Conservation (phyloP, 2,329 filamentous ascomycete species). For the Didymella lethalis region DNA sequence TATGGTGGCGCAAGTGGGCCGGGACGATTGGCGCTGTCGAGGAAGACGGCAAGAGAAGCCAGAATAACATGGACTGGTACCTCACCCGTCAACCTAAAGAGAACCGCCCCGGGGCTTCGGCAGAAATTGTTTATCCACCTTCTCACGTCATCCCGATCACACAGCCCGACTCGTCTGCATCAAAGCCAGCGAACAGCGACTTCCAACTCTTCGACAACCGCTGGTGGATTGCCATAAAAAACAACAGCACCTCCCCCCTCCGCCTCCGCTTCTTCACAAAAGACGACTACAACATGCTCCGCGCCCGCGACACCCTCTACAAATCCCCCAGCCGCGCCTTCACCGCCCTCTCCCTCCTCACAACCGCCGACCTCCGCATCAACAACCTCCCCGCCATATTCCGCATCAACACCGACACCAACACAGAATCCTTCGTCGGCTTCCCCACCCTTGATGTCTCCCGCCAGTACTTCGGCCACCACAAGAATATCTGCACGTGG, state of each 20-base stretch:
- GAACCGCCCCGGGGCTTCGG: not conserved
- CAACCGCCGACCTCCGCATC: conserved; percentile 32
- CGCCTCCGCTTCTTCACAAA: conserved; percentile 48
- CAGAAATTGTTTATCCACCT: conserved; percentile 20
- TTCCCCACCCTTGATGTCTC: conserved; percentile 37
- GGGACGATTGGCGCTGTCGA: not conserved
- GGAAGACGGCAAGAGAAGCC: conserved; percentile 5
- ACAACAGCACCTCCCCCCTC: conserved; percentile 42
- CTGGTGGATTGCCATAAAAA: conserved; percentile 62
- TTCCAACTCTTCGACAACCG: conserved; percentile 64
- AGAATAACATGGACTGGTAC: conserved; percentile 33
- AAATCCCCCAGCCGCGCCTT: conserved; percentile 9
- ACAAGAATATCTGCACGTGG: conserved; percentile 25
- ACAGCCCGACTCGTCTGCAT: not conserved
- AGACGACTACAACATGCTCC: conserved; percentile 20
- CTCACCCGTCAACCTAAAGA: conserved; percentile 38
- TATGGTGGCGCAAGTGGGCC: conserved; percentile 39
- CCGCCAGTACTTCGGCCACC: conserved; percentile 20
- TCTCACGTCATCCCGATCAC: conserved; percentile 14
- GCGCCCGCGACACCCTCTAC: not conserved
- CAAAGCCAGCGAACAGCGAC: not conserved
- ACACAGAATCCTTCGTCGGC: conserved; percentile 30
- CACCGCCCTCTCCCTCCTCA: conserved; percentile 26
- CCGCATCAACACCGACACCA: conserved; percentile 21
- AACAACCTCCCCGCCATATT: conserved; percentile 38